Evolutionary conservation across 2,329 filamentous ascomycete species (phyloP), one percentile per base, ranked within the genome.

Genomic region (Fusarium oxysporum): DNA sequence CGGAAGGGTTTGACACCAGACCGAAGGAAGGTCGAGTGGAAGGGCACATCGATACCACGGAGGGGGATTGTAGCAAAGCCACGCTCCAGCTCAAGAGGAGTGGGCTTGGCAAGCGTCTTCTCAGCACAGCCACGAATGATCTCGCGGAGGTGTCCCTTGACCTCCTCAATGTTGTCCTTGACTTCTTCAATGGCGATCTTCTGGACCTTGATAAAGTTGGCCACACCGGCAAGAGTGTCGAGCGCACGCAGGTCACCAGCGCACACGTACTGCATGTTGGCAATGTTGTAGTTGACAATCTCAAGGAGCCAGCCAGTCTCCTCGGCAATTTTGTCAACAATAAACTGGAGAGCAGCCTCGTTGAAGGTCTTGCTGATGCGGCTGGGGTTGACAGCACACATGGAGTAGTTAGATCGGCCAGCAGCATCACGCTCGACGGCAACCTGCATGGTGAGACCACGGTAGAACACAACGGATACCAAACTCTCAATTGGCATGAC

Each of bases 1-100:
- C 96, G 91, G 94, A 99, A 99, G 51, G 96, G 96, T 89, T 99
- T 98, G 83, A 99, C 96, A 78, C 96, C 96, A 43, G 95, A 97
- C 62, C 96, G 93, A 85, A 99, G 86, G 89, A 99, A 99, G 23
- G 96, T 99, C 77, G 93, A 96, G 89, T 99, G 96, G 93, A 99
- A 99, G 47, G 96, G 96, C 80, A 98, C 96, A 79, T 99, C 96
- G 78, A 99, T 99, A 72, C 96, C 96, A 80, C 93, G 94, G 74
- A 99, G 92, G 45, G 96, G 96, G 77, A 99, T 98, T 30, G 96
- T 98, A 47, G 96, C 96, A 80, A 97, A 97, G 30, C 96, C 96
- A 77, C 96, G 93, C 87, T 98, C 91, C 62, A 99, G 91, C 74
- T 96, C 92, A 65, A 99, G 85, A 30, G 96, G 96, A 79, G 90